phyloP scores from a whole-genome alignment of 352 stramenopile genomes.

The Phytophthora ohioensis region DNA sequence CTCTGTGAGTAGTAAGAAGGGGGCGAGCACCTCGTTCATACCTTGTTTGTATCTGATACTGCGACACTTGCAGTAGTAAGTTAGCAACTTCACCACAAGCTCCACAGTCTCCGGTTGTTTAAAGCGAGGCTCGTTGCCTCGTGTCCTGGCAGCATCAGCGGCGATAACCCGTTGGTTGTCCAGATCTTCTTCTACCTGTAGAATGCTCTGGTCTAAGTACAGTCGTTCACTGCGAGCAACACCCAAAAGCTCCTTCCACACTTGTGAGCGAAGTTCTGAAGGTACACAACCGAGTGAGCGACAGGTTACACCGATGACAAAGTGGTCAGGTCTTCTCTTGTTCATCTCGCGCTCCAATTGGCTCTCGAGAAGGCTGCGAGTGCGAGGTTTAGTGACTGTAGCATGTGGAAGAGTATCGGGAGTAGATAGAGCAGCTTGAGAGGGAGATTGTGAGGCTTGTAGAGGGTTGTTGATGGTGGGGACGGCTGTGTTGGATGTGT shows the following conservation, averaged over 20 bases:
- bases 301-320: constrained; percentile 76
- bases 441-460: constrained; percentile 9
- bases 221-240: constrained; percentile 70
- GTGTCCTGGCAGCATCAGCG: constrained; percentile 87
- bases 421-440: background rate
- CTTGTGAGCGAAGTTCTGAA: constrained; percentile 50
- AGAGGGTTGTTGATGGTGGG: background rate
- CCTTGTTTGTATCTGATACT: constrained; percentile 94
- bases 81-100: constrained; percentile 86
- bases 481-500: background rate
- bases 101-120: constrained; percentile 76
- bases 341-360: constrained; percentile 74
- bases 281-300: constrained; percentile 77
- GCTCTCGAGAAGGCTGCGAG: constrained; percentile 6
- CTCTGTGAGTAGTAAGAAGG: constrained; percentile 86
- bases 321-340: constrained; percentile 77
- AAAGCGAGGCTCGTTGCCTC: constrained; percentile 84
- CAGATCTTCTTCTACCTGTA: constrained; percentile 83
- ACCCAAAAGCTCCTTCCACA: constrained; percentile 86
- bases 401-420: background rate
- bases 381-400: constrained; percentile 4
- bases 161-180: constrained; percentile 92
- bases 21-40: constrained; percentile 95
- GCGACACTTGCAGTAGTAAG: constrained; percentile 94
- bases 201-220: constrained; percentile 77